A percentile compares a stretch with the other conserved stretches of the same genome.
phyloP scores from a whole-genome alignment of 75 land plant genomes.

The Sequoia sempervirens region DNA sequence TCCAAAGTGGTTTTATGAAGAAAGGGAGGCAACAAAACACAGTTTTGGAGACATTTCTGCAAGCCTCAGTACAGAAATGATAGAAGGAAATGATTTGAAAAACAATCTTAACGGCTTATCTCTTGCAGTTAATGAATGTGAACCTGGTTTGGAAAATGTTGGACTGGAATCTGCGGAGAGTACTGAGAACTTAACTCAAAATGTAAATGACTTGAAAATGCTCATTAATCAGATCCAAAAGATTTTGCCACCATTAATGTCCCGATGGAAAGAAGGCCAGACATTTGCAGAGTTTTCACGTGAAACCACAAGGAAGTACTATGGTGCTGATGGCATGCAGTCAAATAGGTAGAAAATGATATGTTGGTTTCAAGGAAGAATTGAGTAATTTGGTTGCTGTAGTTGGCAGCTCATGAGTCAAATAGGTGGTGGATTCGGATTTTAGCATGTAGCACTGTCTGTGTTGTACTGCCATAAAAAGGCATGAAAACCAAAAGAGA shows the following conservation, averaged over 20 bases:
- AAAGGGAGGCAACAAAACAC: neutral
- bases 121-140: neutral
- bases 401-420: neutral
- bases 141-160: neutral
- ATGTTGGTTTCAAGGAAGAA: neutral
- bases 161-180: neutral
- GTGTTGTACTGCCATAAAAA: neutral
- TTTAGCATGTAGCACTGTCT: neutral
- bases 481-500: neutral
- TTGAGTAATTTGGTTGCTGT: neutral
- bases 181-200: neutral
- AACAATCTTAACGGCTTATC: neutral
- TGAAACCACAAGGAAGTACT: constrained; percentile 86
- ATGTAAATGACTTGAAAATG: neutral
- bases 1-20: neutral
- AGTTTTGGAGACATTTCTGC: constrained; percentile 6
- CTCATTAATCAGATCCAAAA: constrained; percentile 19
- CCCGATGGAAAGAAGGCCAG: constrained; percentile 76
- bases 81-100: neutral
- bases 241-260: constrained; percentile 59
- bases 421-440: neutral
- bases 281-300: constrained; percentile 94
- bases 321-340: constrained; percentile 74
- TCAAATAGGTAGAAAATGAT: constrained; percentile 33
- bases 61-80: neutral